phyloP scores from a whole-genome alignment of 345 rosid species.

The rapeseed (Brassica napus) region DNA sequence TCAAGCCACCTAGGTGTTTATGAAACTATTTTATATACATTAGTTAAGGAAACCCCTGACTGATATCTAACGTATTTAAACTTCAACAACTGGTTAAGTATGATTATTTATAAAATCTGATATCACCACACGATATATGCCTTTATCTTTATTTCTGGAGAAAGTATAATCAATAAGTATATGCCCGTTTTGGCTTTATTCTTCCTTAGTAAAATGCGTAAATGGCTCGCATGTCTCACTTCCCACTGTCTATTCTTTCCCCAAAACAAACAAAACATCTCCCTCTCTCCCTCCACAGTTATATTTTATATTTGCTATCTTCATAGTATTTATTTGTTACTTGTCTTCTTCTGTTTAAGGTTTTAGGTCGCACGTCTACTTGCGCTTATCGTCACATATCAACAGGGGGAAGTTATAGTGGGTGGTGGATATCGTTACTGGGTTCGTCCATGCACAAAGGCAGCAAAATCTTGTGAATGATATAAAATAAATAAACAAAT shows the following conservation, averaged over 20 bases:
- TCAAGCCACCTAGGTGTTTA: slow-evolving; percentile 16
- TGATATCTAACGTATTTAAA: slow-evolving; percentile 19
- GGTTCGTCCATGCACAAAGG: not conserved
- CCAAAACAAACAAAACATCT: slow-evolving; percentile 24
- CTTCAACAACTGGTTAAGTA: slow-evolving; percentile 22
- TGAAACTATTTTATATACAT: slow-evolving; percentile 1
- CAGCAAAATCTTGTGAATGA: not conserved
- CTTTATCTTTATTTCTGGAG: not conserved
- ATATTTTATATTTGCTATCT: not conserved
- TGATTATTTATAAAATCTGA: slow-evolving; percentile 1
- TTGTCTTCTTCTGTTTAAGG: not conserved
- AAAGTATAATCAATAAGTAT: slow-evolving; percentile 1
- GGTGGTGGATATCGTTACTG: not conserved
- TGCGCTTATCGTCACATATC: not conserved
- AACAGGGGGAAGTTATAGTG: not conserved
- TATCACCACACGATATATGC: slow-evolving; percentile 14
- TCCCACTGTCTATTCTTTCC: slow-evolving; percentile 20
- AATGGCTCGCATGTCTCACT: slow-evolving; percentile 39
- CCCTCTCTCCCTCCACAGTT: not conserved
- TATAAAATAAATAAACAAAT: not conserved
- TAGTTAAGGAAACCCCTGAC: slow-evolving; percentile 23
- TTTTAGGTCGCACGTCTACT: not conserved
- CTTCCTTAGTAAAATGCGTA: slow-evolving; percentile 36
- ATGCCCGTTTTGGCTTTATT: slow-evolving; percentile 16
- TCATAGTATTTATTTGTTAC: not conserved